Evolutionary conservation across 2,329 filamentous ascomycete genomes (phyloP).

Genomic region (Geosmithia morbida): DNA sequence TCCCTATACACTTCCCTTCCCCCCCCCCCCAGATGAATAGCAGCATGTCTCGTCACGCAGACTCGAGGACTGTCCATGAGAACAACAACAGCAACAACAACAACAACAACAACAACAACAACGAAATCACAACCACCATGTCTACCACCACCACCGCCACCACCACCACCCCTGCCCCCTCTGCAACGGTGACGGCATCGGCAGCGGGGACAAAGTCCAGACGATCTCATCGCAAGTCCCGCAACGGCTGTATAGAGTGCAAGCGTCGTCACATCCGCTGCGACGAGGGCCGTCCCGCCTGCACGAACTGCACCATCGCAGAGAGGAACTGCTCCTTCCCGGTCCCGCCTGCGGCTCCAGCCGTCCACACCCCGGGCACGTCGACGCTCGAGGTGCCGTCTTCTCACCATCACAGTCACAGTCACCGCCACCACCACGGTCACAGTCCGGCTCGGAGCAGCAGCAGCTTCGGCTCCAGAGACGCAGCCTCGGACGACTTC

Average conservation of each 20-base stretch:
- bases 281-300: slow-evolving; percentile 24
- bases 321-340: slow-evolving; percentile 20
- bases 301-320: slow-evolving; percentile 22
- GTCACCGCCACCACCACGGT: not conserved
- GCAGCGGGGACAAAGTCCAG: slow-evolving; percentile 14
- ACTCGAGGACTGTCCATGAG: not conserved
- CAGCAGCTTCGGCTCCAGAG: slow-evolving; percentile 1
- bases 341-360: slow-evolving; percentile 2
- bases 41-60: not conserved
- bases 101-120: no score
- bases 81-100: no score
- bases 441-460: slow-evolving; percentile 1
- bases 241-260: slow-evolving; percentile 23
- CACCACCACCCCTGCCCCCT: not conserved
- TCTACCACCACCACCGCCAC: not conserved
- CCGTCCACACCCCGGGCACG: not conserved
- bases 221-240: slow-evolving; percentile 23
- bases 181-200: slow-evolving; percentile 3
- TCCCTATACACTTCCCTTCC: not conserved
- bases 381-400: not conserved
- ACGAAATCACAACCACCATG: no score
- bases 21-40: not conserved
- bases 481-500: not conserved
- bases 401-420: not conserved
- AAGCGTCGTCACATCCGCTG: slow-evolving; percentile 26